Conservation (phyloP, 2,329 filamentous ascomycete species). For the Aureobasidium sp. region DNA sequence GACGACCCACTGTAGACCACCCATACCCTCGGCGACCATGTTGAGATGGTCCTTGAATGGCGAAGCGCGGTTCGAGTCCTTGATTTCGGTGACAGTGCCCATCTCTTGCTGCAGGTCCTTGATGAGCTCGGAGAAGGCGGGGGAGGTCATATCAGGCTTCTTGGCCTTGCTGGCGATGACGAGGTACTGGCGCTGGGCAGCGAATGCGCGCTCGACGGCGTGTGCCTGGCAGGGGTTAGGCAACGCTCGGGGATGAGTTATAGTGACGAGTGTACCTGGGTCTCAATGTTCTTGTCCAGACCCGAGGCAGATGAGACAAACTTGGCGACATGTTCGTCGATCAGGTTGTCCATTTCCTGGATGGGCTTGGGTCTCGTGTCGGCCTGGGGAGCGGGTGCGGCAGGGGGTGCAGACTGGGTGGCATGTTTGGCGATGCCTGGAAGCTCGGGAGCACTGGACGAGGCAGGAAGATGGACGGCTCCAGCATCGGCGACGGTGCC, state of each 20-base stretch:
- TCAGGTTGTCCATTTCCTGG: slow-evolving; percentile 76
- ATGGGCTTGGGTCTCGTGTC: slow-evolving; percentile 63
- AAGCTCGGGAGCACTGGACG: slow-evolving; percentile 27
- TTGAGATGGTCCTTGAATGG: slow-evolving; percentile 73
- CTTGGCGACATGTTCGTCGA: slow-evolving; percentile 63
- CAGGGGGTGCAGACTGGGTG: slow-evolving; percentile 23
- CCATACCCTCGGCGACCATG: slow-evolving; percentile 82
- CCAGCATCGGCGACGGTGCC: slow-evolving; percentile 20
- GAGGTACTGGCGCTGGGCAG: slow-evolving; percentile 79
- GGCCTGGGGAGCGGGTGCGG: slow-evolving; percentile 23
- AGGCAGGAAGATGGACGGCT: slow-evolving; percentile 14
- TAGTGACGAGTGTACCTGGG: slow-evolving; percentile 32
- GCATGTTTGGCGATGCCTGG: slow-evolving; percentile 16
- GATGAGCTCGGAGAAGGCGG: slow-evolving; percentile 65
- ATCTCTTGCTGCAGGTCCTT: slow-evolving; percentile 81
- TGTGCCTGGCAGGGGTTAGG: slow-evolving; percentile 34
- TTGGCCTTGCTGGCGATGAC: slow-evolving; percentile 83
- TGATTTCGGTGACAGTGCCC: slow-evolving; percentile 68
- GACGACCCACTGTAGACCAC: slow-evolving; percentile 83
- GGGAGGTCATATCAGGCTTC: slow-evolving; percentile 71
- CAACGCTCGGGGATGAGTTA: background rate
- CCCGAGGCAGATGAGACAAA: slow-evolving; percentile 72
- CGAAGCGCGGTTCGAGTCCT: slow-evolving; percentile 70
- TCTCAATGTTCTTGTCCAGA: slow-evolving; percentile 50
- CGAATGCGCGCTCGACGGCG: slow-evolving; percentile 59